phyloP scores from a whole-genome alignment of 164 flowering plant genomes.

The Annona cherimola region DNA sequence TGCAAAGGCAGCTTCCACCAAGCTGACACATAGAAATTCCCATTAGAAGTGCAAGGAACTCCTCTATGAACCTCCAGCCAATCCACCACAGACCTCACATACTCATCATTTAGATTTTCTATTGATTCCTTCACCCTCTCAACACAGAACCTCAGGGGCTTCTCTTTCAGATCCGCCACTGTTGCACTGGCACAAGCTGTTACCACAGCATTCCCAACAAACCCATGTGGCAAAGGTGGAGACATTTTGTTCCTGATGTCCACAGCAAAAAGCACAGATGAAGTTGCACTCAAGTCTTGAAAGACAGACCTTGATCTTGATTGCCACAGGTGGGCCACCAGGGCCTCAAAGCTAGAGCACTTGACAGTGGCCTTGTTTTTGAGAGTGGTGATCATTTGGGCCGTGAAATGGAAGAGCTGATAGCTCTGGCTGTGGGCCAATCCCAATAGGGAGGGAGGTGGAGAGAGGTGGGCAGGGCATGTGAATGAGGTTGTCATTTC shows the following conservation, averaged over 20 bases:
- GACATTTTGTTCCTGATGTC: constrained; percentile 32
- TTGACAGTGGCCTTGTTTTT: constrained; percentile 25
- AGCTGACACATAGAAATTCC: constrained; percentile 41
- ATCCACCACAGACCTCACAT: constrained; percentile 38
- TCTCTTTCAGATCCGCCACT: constrained; percentile 27
- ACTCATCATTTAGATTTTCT: constrained; percentile 33
- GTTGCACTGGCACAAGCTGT: constrained; percentile 41
- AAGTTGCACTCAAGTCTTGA: constrained; percentile 18
- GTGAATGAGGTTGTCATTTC: constrained; percentile 32
- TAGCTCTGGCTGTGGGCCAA: constrained; percentile 18
- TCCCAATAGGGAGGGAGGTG: constrained; percentile 12
- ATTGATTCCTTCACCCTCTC: constrained; percentile 31
- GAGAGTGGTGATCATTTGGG: constrained; percentile 23
- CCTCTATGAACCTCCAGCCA: constrained; percentile 48
- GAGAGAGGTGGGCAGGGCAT: constrained; percentile 13
- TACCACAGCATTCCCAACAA: constrained; percentile 41
- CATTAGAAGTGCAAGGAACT: constrained; percentile 29
- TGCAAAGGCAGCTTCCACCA: constrained; percentile 39
- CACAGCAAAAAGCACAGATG: constrained; percentile 37
- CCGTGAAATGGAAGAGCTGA: constrained; percentile 31
- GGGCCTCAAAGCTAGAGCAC: constrained; percentile 41
- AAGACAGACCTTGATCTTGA: constrained; percentile 34
- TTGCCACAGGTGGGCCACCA: constrained; percentile 38
- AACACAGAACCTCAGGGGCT: constrained; percentile 30
- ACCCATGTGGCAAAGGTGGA: constrained; percentile 32